phyloP scores from a whole-genome alignment of 2,329 filamentous ascomycete species.

The Colletotrichum cereale region DNA sequence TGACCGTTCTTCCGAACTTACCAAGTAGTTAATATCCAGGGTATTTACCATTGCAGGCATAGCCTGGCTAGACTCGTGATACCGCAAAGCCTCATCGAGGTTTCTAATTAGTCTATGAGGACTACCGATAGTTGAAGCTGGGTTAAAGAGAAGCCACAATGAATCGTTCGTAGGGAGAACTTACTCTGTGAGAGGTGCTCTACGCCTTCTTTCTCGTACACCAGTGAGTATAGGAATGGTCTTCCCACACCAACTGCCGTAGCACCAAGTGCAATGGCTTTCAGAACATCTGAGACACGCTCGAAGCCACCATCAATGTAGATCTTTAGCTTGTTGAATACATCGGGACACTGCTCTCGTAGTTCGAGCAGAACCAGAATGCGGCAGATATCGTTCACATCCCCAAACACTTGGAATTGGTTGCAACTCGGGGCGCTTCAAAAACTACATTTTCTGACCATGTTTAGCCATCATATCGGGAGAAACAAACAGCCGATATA shows the following conservation, averaged over 20 bases:
- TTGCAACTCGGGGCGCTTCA: not conserved
- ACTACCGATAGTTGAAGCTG: not conserved
- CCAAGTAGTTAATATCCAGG: conserved; percentile 48
- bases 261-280: conserved; percentile 74
- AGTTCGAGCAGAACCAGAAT: conserved; percentile 43
- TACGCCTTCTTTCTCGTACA: conserved; percentile 59
- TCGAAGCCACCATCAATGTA: conserved; percentile 75
- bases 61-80: conserved; percentile 48
- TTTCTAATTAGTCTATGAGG: conserved; percentile 49
- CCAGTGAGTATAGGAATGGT: conserved; percentile 69
- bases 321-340: conserved; percentile 54
- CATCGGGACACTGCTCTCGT: conserved; percentile 62
- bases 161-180: not conserved
- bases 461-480: conserved; percentile 52
- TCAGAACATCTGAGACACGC: conserved; percentile 76
- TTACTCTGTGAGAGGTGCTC: conserved; percentile 50
- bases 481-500: conserved; percentile 54
- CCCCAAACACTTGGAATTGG: not conserved
- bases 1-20: conserved; percentile 35
- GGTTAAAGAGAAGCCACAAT: not conserved
- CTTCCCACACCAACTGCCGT: conserved; percentile 77
- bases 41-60: conserved; percentile 48
- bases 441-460: conserved; percentile 55
- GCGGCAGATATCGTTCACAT: not conserved
- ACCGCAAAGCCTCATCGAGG: conserved; percentile 47